Percentiles rank a stretch among this genome's conserved stretches.
These are phyloP conservation scores for Globisporangium emineosum DNA, from an alignment of 352 stramenopile genomes.

Conservation along the genomic window DNA sequence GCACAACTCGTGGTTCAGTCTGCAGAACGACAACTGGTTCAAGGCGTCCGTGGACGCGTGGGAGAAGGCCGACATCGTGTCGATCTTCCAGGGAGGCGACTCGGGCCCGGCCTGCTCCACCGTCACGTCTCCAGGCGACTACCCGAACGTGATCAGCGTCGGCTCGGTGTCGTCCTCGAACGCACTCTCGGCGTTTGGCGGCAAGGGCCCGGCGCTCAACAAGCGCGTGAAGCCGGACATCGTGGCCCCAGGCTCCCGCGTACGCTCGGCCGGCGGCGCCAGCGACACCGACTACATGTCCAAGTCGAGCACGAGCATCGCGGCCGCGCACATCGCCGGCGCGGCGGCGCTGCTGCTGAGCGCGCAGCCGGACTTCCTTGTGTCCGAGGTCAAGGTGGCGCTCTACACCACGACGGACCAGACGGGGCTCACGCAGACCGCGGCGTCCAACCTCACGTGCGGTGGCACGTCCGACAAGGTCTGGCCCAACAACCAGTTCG, in stretches of 20 bases:
- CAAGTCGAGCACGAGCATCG: neutral
- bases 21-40: neutral
- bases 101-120: neutral
- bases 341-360: neutral
- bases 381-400: neutral
- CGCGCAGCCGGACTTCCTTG: neutral
- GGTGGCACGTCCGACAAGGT: neutral
- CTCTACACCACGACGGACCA: neutral
- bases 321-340: neutral
- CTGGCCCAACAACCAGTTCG: slow-evolving; percentile 3
- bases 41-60: neutral
- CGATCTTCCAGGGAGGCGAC: neutral
- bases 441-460: neutral
- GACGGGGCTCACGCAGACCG: neutral
- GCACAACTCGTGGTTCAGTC: neutral
- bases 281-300: neutral
- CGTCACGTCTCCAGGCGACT: neutral
- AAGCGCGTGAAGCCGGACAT: neutral
- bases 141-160: neutral
- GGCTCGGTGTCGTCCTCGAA: neutral
- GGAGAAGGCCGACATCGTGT: neutral
- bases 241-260: neutral
- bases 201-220: neutral
- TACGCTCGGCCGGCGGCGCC: neutral
- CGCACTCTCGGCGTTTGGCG: neutral